Evolutionary conservation across 306 rosid species (phyloP).

Genomic region (Abrus pulchellus): DNA sequence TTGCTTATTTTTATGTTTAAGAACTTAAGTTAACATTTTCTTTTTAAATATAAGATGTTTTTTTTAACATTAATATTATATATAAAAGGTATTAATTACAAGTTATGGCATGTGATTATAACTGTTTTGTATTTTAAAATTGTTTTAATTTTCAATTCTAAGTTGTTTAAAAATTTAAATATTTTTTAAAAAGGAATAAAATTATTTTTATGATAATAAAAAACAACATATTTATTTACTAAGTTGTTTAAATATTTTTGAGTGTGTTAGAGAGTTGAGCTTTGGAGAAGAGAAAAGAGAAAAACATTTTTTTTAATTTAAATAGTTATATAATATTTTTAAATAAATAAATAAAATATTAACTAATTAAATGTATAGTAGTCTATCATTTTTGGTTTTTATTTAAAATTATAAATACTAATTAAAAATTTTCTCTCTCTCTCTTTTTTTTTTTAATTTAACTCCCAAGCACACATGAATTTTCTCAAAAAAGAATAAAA

Average conservation of each 20-base stretch:
- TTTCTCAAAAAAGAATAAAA: constrained; percentile 26
- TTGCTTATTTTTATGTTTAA: too few species aligned
- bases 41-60: background rate
- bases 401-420: background rate
- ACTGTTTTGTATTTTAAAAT: background rate
- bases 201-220: background rate
- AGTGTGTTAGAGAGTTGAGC: too few species aligned
- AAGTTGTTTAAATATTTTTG: too few species aligned
- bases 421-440: too few species aligned
- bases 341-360: too few species aligned
- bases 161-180: background rate
- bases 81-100: background rate
- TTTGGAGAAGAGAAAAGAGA: too few species aligned
- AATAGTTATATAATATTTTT: too few species aligned
- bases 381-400: too few species aligned
- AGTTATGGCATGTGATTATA: constrained; percentile 2
- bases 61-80: background rate
- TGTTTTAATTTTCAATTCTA: background rate
- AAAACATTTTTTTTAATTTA: too few species aligned
- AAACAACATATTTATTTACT: too few species aligned
- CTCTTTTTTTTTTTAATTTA: too few species aligned
- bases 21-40: background rate
- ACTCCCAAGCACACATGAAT: background rate
- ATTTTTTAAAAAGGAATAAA: constrained; percentile 1
- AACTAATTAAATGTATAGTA: too few species aligned